Percentiles rank a stretch among this genome's conserved stretches.
phyloP scores from a whole-genome alignment of 1,284 basidiomycete species.

The Marasmius tenuissimus region DNA sequence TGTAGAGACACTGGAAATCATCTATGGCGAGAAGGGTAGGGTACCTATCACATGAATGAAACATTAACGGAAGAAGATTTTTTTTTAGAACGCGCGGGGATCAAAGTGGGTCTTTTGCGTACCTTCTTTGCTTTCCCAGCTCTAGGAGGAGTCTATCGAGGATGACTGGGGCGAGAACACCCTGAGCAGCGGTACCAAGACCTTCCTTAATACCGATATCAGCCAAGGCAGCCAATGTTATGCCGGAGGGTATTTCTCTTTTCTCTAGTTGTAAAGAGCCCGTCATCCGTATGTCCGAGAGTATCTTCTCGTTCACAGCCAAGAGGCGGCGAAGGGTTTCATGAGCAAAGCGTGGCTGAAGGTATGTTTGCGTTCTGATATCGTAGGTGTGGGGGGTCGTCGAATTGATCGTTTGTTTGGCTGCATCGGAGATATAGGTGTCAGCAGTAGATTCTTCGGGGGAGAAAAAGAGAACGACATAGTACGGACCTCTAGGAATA shows the following conservation, averaged over 20 bases:
- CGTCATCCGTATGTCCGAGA: conserved; percentile 39
- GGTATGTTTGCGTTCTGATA: conserved; percentile 72
- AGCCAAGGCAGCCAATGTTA: conserved; percentile 58
- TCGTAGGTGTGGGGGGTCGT: conserved; percentile 79
- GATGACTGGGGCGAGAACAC: conserved; percentile 54
- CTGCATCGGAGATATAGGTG: conserved; percentile 39
- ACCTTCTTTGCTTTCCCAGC: conserved; percentile 71
- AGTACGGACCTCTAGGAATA: conserved; percentile 70
- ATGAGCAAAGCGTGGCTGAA: conserved; percentile 69
- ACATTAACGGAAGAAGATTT: conserved; percentile 4
- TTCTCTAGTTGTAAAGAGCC: conserved; percentile 47
- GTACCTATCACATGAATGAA: conserved; percentile 16
- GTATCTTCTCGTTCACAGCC: conserved; percentile 49
- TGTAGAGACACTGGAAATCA: conserved; percentile 19
- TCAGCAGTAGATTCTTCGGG: background rate
- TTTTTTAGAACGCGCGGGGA: background rate
- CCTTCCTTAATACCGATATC: conserved; percentile 57
- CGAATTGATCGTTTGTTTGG: conserved; percentile 73
- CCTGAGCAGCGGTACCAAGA: conserved; percentile 14
- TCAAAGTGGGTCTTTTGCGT: conserved; percentile 21
- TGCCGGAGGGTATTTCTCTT: conserved; percentile 47
- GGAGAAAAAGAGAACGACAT: background rate
- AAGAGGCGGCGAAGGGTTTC: conserved; percentile 61
- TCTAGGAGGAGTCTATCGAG: conserved; percentile 66
- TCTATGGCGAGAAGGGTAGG: conserved; percentile 19